Percentiles rank a stretch among this genome's conserved stretches.
These are phyloP conservation scores for Atkinsonella hypoxylon DNA, from an alignment of 2,329 filamentous ascomycete species.

Conservation along the genomic window DNA sequence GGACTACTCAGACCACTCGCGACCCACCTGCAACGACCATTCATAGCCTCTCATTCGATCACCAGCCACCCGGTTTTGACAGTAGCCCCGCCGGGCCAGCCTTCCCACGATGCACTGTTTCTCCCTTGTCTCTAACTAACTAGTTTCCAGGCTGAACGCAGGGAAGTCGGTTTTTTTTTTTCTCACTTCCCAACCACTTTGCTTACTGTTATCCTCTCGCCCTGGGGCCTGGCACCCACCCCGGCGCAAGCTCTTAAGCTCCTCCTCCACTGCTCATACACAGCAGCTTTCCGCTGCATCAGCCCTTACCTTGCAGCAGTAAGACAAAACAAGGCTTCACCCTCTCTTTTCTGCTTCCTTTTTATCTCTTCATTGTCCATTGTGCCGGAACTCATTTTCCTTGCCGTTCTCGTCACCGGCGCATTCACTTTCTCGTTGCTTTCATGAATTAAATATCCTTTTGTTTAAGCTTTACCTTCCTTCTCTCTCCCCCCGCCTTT, in stretches of 20 bases:
- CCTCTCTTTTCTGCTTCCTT: not conserved
- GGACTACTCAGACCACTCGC: too few relatives aligned
- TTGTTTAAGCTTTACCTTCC: not conserved
- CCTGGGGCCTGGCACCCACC: not conserved
- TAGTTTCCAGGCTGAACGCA: not conserved
- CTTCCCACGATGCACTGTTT: not conserved
- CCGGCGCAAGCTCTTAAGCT: not conserved
- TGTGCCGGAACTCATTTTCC: slow-evolving; percentile 1
- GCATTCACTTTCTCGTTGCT: not conserved
- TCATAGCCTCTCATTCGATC: slow-evolving; percentile 2
- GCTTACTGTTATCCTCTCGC: not conserved
- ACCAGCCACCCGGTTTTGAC: slow-evolving; percentile 22
- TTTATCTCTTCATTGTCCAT: not conserved
- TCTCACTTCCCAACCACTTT: not conserved
- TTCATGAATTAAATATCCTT: not conserved
- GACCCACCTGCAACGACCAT: not conserved
- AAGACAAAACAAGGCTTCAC: slow-evolving; percentile 7
- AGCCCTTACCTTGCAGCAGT: not conserved
- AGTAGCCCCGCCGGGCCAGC: slow-evolving; percentile 15
- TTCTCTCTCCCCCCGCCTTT: not conserved
- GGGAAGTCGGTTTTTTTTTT: not conserved
- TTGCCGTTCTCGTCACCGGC: not conserved
- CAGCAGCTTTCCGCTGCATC: not conserved
- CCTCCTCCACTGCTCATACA: not conserved
- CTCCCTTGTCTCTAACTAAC: not conserved